These are phyloP conservation scores for Aegle marmelos DNA, from an alignment of 345 rosid genomes.

Conservation along the genomic window DNA sequence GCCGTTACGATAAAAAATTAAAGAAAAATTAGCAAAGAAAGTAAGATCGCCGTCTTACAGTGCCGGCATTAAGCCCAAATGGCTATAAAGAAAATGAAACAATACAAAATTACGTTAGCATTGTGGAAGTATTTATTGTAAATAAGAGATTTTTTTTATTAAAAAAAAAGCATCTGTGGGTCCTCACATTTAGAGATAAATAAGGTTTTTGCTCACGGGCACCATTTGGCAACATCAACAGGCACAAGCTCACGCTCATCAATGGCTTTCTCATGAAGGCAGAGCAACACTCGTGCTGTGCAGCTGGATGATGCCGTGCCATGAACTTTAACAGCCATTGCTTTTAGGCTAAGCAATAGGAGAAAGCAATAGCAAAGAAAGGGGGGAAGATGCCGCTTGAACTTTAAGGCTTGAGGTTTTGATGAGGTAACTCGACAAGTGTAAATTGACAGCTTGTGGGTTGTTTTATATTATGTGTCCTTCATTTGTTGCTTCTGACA, in stretches of 20 bases:
- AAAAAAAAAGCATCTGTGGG: background rate
- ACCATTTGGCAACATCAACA: background rate
- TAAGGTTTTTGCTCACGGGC: slow-evolving; percentile 28
- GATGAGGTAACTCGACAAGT: background rate
- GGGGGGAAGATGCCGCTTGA: background rate
- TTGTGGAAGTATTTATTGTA: background rate
- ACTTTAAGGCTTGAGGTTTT: background rate
- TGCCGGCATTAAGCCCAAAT: slow-evolving; percentile 45
- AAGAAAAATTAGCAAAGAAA: slow-evolving; percentile 31
- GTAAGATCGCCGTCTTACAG: slow-evolving; percentile 35
- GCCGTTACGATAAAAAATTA: no score
- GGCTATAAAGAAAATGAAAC: slow-evolving; percentile 26
- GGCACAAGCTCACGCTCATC: slow-evolving; percentile 20
- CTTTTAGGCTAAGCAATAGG: background rate
- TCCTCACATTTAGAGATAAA: slow-evolving; percentile 33
- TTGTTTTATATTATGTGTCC: background rate
- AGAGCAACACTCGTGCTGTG: slow-evolving; percentile 21
- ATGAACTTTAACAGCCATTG: slow-evolving; percentile 31
- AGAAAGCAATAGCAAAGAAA: background rate
- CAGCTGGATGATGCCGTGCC: slow-evolving; percentile 16
- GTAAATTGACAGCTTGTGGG: background rate
- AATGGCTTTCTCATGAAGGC: slow-evolving; percentile 22
- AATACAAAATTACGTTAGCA: background rate
- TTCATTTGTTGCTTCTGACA: background rate
- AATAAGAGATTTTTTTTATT: background rate